Conservation (phyloP, 164 flowering plant species). For the Sedum album region DNA sequence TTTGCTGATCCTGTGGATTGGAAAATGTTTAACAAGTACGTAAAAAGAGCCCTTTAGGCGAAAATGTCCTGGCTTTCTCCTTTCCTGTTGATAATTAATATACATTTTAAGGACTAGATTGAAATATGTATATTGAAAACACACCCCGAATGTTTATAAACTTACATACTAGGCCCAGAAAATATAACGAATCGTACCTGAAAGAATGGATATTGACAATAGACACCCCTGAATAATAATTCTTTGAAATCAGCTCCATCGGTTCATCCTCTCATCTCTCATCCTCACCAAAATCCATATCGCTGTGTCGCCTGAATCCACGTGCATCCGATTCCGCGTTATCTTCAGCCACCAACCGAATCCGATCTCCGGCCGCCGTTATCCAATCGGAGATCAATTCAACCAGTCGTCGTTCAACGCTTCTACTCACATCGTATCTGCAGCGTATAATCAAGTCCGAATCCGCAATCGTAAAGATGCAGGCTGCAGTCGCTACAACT, state of each 20-base stretch:
- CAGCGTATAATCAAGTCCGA: not conserved
- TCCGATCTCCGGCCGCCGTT: not conserved
- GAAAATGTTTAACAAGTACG: not conserved
- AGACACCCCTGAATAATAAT: not conserved
- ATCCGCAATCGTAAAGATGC: not conserved
- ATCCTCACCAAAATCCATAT: not conserved
- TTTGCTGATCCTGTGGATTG: not conserved
- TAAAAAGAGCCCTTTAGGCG: too few relatives aligned
- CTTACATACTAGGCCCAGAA: not conserved
- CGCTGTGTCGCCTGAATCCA: not conserved
- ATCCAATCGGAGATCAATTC: not conserved
- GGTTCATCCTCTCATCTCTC: constrained; percentile 1
- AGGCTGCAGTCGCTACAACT: constrained; percentile 8
- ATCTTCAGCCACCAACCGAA: not conserved
- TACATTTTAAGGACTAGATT: not conserved
- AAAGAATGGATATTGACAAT: not conserved
- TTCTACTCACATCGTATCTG: too few relatives aligned
- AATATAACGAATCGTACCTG: not conserved
- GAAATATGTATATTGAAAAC: not conserved
- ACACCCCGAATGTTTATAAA: not conserved
- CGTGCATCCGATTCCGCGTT: constrained; percentile 2
- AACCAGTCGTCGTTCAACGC: not conserved
- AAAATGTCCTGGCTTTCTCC: not conserved
- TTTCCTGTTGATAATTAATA: not conserved
- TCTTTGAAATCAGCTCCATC: not conserved